Evolutionary conservation across 129 eudicot species (phyloP).

Genomic region (Deinandra increscens): DNA sequence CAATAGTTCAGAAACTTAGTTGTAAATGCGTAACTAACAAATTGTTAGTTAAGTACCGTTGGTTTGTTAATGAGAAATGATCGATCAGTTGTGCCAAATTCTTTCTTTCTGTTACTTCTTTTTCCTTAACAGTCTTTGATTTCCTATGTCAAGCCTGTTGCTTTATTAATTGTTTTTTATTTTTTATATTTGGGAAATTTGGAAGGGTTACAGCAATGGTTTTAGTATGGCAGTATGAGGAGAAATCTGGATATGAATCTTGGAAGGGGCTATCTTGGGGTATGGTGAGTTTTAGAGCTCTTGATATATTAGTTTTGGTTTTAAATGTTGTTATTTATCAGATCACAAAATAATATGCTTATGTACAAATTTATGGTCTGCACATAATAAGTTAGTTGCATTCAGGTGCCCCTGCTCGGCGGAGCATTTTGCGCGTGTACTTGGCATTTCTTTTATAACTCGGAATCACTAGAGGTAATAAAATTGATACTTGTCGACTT

Average conservation of each 20-base stretch:
- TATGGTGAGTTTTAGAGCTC: slow-evolving; percentile 65
- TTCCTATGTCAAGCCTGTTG: background rate
- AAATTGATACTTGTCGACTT: slow-evolving; percentile 1
- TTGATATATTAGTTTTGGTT: background rate
- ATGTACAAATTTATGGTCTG: slow-evolving; percentile 11
- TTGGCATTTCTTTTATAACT: slow-evolving; percentile 96
- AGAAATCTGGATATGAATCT: slow-evolving; percentile 74
- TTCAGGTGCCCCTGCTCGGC: slow-evolving; percentile 84
- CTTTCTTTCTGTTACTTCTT: no score
- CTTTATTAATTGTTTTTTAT: slow-evolving; percentile 1
- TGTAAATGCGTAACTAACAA: no score
- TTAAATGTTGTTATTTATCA: background rate
- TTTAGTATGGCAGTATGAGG: slow-evolving; percentile 91
- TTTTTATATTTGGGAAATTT: slow-evolving; percentile 11
- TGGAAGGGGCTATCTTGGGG: slow-evolving; percentile 99
- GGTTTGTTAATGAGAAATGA: no score
- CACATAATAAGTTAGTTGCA: slow-evolving; percentile 14
- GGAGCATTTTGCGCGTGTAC: slow-evolving; percentile 99
- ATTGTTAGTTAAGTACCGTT: no score
- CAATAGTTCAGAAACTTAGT: no score
- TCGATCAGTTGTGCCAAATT: no score
- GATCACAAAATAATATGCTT: background rate
- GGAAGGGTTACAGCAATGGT: slow-evolving; percentile 85
- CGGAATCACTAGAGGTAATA: slow-evolving; percentile 92
- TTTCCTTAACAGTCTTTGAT: background rate